These are phyloP conservation scores for Kwoniella mangroviensis DNA, from an alignment of 768 basidiomycete species.

Conservation along the genomic window DNA sequence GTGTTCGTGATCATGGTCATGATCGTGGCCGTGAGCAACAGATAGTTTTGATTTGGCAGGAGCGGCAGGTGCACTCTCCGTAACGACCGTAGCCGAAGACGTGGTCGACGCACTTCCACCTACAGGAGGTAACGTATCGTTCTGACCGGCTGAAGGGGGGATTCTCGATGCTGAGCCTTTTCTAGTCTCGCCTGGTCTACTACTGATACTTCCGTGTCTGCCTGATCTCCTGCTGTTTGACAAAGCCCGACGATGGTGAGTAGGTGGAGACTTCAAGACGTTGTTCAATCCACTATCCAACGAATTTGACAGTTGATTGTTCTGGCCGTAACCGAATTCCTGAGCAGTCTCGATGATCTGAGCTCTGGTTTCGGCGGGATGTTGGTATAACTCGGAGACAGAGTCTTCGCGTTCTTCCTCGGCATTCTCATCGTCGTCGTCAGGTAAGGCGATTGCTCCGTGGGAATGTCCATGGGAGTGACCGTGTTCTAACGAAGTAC, in stretches of 20 bases:
- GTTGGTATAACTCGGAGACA: slow-evolving; percentile 68
- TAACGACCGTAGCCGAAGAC: slow-evolving; percentile 26
- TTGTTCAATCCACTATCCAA: slow-evolving; percentile 26
- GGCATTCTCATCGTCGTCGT: slow-evolving; percentile 21
- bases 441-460: slow-evolving; percentile 40
- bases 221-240: slow-evolving; percentile 20
- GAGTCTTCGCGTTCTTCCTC: slow-evolving; percentile 51
- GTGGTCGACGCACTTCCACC: slow-evolving; percentile 28
- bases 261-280: slow-evolving; percentile 35
- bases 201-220: slow-evolving; percentile 14
- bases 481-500: slow-evolving; percentile 65
- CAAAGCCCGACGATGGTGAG: slow-evolving; percentile 23
- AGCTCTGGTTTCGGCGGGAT: slow-evolving; percentile 62
- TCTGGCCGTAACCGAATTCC: slow-evolving; percentile 64
- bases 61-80: slow-evolving; percentile 19
- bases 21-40: slow-evolving; percentile 29
- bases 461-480: slow-evolving; percentile 64
- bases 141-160: slow-evolving; percentile 33
- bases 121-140: slow-evolving; percentile 36
- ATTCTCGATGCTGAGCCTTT: slow-evolving; percentile 19
- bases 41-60: slow-evolving; percentile 15
- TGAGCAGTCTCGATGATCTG: slow-evolving; percentile 73
- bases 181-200: slow-evolving; percentile 23
- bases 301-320: slow-evolving; percentile 11
- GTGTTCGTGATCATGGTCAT: slow-evolving; percentile 24